A percentile compares a stretch with the other conserved stretches of the same genome.
phyloP scores from a whole-genome alignment of 345 rosid genomes.

The Cardiospermum halicacabum region DNA sequence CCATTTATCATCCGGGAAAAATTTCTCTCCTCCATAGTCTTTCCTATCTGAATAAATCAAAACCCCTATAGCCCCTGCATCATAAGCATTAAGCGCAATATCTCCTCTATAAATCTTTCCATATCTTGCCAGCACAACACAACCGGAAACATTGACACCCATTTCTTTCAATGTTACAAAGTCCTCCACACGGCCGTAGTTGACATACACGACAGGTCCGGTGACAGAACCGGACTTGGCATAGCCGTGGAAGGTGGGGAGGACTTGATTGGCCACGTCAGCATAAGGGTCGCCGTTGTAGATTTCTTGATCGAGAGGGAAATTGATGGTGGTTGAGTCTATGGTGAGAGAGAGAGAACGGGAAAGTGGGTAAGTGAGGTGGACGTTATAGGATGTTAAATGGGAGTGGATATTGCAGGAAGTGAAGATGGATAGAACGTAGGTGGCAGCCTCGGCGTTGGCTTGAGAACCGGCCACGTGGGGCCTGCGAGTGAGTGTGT shows the following conservation, averaged over 20 bases:
- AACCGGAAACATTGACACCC: constrained; percentile 44
- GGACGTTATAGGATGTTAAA: constrained; percentile 49
- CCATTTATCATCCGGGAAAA: constrained; percentile 66
- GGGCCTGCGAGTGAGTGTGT: constrained; percentile 70
- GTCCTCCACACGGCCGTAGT: constrained; percentile 73
- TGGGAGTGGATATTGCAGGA: constrained; percentile 39
- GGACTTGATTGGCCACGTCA: constrained; percentile 50
- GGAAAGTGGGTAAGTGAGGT: constrained; percentile 62
- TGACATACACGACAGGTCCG: constrained; percentile 61
- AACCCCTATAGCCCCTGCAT: constrained; percentile 66
- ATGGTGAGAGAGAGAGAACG: constrained; percentile 47
- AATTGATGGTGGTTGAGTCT: constrained; percentile 26
- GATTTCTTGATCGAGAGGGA: constrained; percentile 44
- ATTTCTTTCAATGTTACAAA: constrained; percentile 37
- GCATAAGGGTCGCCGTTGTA: constrained; percentile 64
- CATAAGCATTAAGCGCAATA: constrained; percentile 53
- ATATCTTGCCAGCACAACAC: constrained; percentile 55
- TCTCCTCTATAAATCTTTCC: constrained; percentile 77
- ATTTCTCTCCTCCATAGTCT: constrained; percentile 59
- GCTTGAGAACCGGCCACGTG: constrained; percentile 75
- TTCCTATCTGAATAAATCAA: constrained; percentile 63
- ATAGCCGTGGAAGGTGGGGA: constrained; percentile 70
- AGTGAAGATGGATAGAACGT: constrained; percentile 44
- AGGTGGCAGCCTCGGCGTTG: constrained; percentile 68
- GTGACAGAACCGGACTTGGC: constrained; percentile 65